These are phyloP conservation scores for Aspergillus niger DNA, from an alignment of 2,329 filamentous ascomycete genomes.

Conservation along the genomic window DNA sequence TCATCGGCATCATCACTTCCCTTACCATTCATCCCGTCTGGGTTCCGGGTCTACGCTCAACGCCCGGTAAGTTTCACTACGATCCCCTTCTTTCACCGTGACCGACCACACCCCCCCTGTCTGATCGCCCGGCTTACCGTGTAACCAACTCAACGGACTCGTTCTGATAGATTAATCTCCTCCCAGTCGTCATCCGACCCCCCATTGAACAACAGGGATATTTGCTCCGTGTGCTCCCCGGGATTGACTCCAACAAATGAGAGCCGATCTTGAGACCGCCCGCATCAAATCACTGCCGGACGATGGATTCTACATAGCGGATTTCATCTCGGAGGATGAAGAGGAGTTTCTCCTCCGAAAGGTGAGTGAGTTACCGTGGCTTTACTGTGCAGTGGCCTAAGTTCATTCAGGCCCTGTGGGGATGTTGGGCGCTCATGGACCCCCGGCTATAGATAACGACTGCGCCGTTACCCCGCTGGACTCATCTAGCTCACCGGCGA, in stretches of 20 bases:
- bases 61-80: background rate
- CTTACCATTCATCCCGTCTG: background rate
- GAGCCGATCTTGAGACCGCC: conserved; percentile 29
- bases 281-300: conserved; percentile 37
- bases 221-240: background rate
- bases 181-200: background rate
- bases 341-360: conserved; percentile 71
- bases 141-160: background rate
- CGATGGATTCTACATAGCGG: conserved; percentile 76
- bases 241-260: conserved; percentile 9
- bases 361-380: conserved; percentile 55
- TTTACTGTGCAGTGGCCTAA: too few species aligned
- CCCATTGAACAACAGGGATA: conserved; percentile 1
- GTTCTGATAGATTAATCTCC: background rate
- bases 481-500: conserved; percentile 80
- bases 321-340: conserved; percentile 78
- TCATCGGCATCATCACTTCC: background rate
- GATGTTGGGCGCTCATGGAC: background rate
- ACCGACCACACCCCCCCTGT: background rate
- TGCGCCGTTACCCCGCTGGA: conserved; percentile 78
- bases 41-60: background rate
- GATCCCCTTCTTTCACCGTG: background rate
- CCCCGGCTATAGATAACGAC: conserved; percentile 44
- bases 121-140: conserved; percentile 1
- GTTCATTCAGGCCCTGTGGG: background rate